Base-by-base conservation (phyloP, 2,329 filamentous ascomycete genomes). In the Cordyceps sp. region DNA sequence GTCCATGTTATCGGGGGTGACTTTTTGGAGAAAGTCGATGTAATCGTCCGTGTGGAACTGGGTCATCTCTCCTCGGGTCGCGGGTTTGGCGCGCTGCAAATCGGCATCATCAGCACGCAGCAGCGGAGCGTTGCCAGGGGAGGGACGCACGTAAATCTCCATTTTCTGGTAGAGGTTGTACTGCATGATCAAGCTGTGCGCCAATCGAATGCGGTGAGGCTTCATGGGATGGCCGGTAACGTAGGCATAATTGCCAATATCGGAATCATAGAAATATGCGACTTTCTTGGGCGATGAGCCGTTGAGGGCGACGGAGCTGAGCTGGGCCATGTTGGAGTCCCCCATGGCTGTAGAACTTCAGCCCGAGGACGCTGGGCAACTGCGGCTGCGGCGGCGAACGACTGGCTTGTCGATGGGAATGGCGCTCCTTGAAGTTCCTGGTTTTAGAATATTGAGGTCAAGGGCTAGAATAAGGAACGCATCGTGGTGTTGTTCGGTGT, bases 1-100 rank as follows among this genome's bases (percentile, higher is more conserved):
- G 45, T 98, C 92, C 83, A 96, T 96, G 52, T 98, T 98, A 60
- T 98, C 90, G 2, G 90, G 92, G 0, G 90, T 96, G 34, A 98
- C 90, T 46, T 92, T 93, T 59, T 69, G 80, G 14, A 98, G 64
- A 49, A 96, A 98, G 34, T 93, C 83, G 40, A 98, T 83, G 56
- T 98, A 98, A 48, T 94, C 86, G 50, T 82, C 73, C 32, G 84
- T 90, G 54, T 98, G 90, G 49, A 96, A 98, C 39, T 90, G 80
- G 33, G 78, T 82, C 66, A 98, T 81, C 54, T 96, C 86, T 45
- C 90, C 78, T 41, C 78, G 74, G 20, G 78, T 86, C 13, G 90
- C 90, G 9, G 84, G 80, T 62, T 88, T 88, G 33, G 80, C 80
- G 39, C 80, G 76, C 79, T 85, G 46, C 14, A 5, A 12, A 14